Percentiles rank a stretch among this genome's conserved stretches.
Evolutionary conservation across 2,329 filamentous ascomycete genomes (phyloP).

Genomic region (Proliferodiscus dingleyae): DNA sequence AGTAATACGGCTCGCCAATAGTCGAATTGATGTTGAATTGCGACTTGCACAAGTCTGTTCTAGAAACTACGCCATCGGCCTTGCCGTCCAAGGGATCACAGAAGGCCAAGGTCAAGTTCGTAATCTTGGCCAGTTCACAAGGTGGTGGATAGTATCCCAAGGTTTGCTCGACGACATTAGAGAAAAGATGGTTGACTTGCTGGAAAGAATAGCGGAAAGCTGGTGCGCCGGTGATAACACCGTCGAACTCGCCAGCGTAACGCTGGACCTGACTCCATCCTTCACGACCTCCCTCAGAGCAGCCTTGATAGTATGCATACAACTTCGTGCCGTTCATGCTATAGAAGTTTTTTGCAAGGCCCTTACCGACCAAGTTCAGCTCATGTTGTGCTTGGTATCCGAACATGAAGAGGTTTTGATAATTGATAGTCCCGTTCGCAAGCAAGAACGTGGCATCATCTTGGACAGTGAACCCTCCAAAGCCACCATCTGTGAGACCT

Average conservation of each 20-base stretch:
- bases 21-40: constrained; percentile 33
- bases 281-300: constrained; percentile 44
- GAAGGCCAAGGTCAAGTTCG: constrained; percentile 48
- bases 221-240: constrained; percentile 41
- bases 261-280: constrained; percentile 43
- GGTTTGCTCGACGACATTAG: constrained; percentile 36
- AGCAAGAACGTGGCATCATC: constrained; percentile 35
- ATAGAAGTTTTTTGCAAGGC: constrained; percentile 40
- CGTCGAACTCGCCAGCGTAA: constrained; percentile 39
- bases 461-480: constrained; percentile 40
- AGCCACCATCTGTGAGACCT: constrained; percentile 46
- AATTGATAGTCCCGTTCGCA: constrained; percentile 37
- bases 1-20: constrained; percentile 44
- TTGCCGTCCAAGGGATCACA: constrained; percentile 53
- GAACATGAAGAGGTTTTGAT: constrained; percentile 34
- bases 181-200: constrained; percentile 39
- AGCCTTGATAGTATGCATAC: constrained; percentile 33
- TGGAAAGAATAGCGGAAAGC: constrained; percentile 43
- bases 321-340: constrained; percentile 21
- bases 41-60: constrained; percentile 19
- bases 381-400: constrained; percentile 36
- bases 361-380: constrained; percentile 38
- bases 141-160: constrained; percentile 39
- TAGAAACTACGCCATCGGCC: constrained; percentile 48
- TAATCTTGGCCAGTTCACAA: constrained; percentile 45